Conservation (phyloP, 1,139 yeast species). For the Meyerozyma smithsonii region DNA sequence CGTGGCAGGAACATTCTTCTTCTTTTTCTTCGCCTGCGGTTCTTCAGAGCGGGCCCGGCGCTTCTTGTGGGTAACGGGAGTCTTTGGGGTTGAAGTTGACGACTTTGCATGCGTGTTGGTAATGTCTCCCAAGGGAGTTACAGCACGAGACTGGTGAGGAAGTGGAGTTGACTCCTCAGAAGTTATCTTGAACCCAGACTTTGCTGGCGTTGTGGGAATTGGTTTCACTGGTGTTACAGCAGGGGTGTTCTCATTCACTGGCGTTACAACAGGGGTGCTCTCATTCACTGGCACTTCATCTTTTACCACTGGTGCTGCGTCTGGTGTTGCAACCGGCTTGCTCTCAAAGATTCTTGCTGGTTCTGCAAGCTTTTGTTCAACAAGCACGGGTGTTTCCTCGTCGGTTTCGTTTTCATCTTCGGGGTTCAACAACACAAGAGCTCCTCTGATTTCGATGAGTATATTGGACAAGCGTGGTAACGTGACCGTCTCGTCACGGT, state of each 20-base stretch:
- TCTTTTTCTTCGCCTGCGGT: constrained; percentile 16
- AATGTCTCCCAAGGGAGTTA: constrained; percentile 23
- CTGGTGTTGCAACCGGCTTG: constrained; percentile 5
- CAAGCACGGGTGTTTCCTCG: constrained; percentile 30
- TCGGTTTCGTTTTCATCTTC: constrained; percentile 42
- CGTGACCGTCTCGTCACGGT: constrained; percentile 48
- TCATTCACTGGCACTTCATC: constrained; percentile 7
- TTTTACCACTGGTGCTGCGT: too few relatives aligned
- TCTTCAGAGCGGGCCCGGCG: constrained; percentile 28
- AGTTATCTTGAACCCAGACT: constrained; percentile 13
- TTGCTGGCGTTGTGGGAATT: constrained; percentile 15
- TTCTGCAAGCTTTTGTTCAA: too few relatives aligned
- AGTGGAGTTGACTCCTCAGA: constrained; percentile 23
- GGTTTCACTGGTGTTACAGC: constrained; percentile 5
- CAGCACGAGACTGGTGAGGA: constrained; percentile 8
- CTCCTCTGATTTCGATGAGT: constrained; percentile 58
- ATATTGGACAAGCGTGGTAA: constrained; percentile 56
- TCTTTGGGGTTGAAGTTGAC: constrained; percentile 1
- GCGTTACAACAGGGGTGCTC: constrained; percentile 6
- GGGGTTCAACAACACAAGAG: constrained; percentile 51
- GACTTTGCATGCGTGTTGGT: constrained; percentile 16
- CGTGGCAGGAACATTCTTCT: constrained; percentile 9
- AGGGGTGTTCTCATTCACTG: constrained; percentile 8
- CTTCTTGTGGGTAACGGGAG: constrained; percentile 4
- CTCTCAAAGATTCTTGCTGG: too few relatives aligned